A percentile compares a stretch with the other conserved stretches of the same genome.
These are phyloP conservation scores for Nidula microcarpa DNA, from an alignment of 768 basidiomycete species.

Conservation along the genomic window DNA sequence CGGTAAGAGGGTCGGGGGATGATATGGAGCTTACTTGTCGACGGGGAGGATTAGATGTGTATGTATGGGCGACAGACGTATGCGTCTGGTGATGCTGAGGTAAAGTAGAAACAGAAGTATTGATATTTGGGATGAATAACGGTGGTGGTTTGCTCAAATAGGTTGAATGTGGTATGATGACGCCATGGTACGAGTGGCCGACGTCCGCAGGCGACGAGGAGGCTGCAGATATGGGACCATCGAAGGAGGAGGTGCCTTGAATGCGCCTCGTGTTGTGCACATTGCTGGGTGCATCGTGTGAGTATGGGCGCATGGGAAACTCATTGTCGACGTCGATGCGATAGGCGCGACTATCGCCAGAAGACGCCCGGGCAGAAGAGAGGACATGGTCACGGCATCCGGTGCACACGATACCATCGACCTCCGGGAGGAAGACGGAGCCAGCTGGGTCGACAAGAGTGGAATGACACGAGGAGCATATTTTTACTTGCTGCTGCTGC, in stretches of 20 bases:
- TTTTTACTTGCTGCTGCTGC: slow-evolving; percentile 32
- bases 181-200: slow-evolving; percentile 10
- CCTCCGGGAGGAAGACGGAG: neutral
- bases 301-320: slow-evolving; percentile 12
- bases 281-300: slow-evolving; percentile 18
- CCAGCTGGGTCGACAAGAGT: slow-evolving; percentile 30
- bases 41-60: slow-evolving; percentile 5
- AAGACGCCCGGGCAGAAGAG: slow-evolving; percentile 5
- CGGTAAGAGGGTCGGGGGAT: slow-evolving; percentile 52
- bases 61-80: neutral
- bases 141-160: slow-evolving; percentile 10
- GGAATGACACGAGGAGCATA: slow-evolving; percentile 42
- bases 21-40: slow-evolving; percentile 12
- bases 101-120: slow-evolving; percentile 9
- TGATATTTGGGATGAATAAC: slow-evolving; percentile 17
- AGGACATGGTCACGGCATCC: slow-evolving; percentile 39
- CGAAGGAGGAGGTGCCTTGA: slow-evolving; percentile 1
- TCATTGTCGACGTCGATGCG: slow-evolving; percentile 22
- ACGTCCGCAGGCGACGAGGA: slow-evolving; percentile 1
- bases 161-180: slow-evolving; percentile 4
- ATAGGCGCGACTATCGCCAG: slow-evolving; percentile 4
- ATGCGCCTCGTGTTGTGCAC: slow-evolving; percentile 27
- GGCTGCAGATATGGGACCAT: slow-evolving; percentile 1
- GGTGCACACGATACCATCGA: slow-evolving; percentile 22
- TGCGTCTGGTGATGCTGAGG: slow-evolving; percentile 8